Conservation (phyloP, 2,329 filamentous ascomycete genomes). For the Epichloe amarillans region DNA sequence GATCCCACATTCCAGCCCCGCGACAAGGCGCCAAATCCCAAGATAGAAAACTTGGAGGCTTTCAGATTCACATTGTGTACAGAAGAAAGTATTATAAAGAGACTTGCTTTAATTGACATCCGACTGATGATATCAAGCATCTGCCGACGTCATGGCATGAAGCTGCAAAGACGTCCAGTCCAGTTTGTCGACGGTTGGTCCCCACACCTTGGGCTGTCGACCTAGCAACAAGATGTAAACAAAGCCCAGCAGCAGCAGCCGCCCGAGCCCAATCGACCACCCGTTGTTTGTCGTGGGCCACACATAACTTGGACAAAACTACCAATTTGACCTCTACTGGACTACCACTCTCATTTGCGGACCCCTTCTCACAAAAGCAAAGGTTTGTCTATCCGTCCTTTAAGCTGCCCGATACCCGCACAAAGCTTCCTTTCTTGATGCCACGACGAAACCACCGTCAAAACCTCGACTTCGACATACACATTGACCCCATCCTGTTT, state of each 20-base stretch:
- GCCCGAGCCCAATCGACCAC: constrained; percentile 17
- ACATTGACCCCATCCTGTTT: constrained; percentile 33
- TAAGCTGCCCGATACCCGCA: not conserved
- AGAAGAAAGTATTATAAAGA: not conserved
- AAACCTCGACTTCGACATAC: constrained; percentile 33
- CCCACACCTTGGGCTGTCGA: constrained; percentile 10
- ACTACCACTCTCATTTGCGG: not conserved
- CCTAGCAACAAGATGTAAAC: constrained; percentile 24
- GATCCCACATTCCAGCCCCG: constrained; percentile 4
- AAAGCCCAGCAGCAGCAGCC: constrained; percentile 12
- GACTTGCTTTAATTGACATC: not conserved
- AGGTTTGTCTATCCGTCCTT: not conserved
- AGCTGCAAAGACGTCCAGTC: not conserved
- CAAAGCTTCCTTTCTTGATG: constrained; percentile 4
- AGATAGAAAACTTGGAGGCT: not conserved
- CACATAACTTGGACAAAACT: constrained; percentile 8
- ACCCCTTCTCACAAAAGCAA: not conserved
- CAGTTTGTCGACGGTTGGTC: not conserved
- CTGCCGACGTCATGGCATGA: not conserved
- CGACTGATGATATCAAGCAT: not conserved
- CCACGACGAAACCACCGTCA: constrained; percentile 15
- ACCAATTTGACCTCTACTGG: not conserved
- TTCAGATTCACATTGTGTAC: not conserved
- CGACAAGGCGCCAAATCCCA: not conserved
- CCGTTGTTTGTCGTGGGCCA: constrained; percentile 10